Base-by-base conservation (phyloP, 177 flowering plant genomes). In the Tripterygium wilfordii region DNA sequence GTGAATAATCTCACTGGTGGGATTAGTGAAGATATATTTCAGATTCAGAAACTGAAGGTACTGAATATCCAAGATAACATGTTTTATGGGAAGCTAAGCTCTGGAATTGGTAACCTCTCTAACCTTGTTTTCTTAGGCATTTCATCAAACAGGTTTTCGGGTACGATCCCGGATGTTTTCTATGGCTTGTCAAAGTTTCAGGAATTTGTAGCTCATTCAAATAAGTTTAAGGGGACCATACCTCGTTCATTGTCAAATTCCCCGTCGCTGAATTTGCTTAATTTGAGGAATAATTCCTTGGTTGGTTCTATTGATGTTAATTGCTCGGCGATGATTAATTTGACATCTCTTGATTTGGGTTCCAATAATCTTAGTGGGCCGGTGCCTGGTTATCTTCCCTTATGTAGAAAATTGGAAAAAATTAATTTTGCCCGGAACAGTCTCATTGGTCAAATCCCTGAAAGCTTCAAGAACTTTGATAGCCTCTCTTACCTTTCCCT, bases 231-330 rank as follows among this genome's bases (percentile, higher is more conserved):
- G n/a, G 78, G 72, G 20, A 14, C 25, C 3, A 58, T 74, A 6
- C 78, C 78, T 5, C 9, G 4, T 4, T 69, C 78, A 2, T 44
- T 74, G 57, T 22, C 64, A 15, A 69, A 53, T 48, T 67, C 70
- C 1, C 56, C 55, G 0, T 45, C 61, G 3, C 47, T 74, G 10
- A 18, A 10, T 36, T 29, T 49, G 40, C 60, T 74, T 26, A 62
- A 49, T 48, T 42, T 70, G 64, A 64, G 69, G 52, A 69, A 69
- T 59, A 74, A 74, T 48, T 69, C 72, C 1, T 41, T 74, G 41
- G 41, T 2, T 8, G 78, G 78, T 35, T 27, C 14, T 20, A 49
- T 74, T 8, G 12, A 5, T 28, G 30, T 74, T n/a, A 66, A 69
- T 26, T 74, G 75, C 41, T 32, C 70, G 0, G 70, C 63, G 17